Base-by-base conservation (phyloP, 2,329 filamentous ascomycete species). In the Pyricularia sp. region DNA sequence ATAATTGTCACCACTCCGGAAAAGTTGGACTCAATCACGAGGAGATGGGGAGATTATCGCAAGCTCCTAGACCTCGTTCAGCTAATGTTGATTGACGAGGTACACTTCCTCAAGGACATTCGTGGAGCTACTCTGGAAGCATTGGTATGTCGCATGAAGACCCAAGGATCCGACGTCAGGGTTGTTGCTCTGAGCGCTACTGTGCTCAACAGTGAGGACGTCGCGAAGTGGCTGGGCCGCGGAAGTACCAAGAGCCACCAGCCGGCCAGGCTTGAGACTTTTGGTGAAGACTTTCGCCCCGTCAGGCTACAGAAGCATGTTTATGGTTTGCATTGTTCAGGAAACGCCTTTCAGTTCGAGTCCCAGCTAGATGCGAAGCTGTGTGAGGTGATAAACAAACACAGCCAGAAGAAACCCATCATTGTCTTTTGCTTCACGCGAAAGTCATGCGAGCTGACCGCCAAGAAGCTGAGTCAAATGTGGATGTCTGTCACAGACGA, bases 1-100 rank as follows among this genome's bases (percentile, higher is more conserved):
- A 90, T 96, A 68, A 93, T 96, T 68, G 82, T 96, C 67, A 94
- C 91, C 0, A 96, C 91, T 0, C 91, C 91, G 0, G 91, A 96
- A 74, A 96, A 96, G 71, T 96, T 91, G 91, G 91, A 96, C 72
- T 93, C 90, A 66, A 87, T 94, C 73, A 96, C 91, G 0, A 82
- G 91, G 22, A 93, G 91, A 71, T 96, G 91, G 91, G 86, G 87
- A 69, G 91, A 96, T 69, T 88, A 96, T 70, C 82, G 82, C 64
- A 88, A 82, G 68, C 77, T 96, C 22, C 84, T 96, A 75, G 83
- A 88, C 66, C 80, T 93, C 67, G 84, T 96, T 60, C 89, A 88
- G 66, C 77, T 96, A 0, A 91, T 94, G 67, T 81, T 96, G 24
- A 92, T 96, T 65, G 91, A 96, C 69, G 91, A 96, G 71, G 90